Evolutionary conservation across 1,284 basidiomycete species (phyloP).

Genomic region (Inonotus hispidus): DNA sequence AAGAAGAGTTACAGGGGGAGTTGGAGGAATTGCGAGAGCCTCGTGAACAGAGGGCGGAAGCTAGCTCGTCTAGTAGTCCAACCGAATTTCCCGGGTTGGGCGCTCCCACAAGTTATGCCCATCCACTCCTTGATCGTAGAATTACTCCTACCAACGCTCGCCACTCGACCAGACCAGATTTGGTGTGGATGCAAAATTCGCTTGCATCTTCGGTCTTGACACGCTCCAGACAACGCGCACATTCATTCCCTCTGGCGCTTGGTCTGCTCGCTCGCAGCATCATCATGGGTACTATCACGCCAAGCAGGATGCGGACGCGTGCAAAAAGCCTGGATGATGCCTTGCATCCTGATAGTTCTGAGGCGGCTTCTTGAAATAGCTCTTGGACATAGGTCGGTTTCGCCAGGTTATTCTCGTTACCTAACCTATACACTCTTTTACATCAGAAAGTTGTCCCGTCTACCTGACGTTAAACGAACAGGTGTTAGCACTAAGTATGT

Average conservation of each 20-base stretch:
- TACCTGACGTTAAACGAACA: neutral
- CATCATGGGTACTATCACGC: slow-evolving; percentile 13
- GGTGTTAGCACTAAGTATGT: neutral
- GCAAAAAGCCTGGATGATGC: slow-evolving; percentile 12
- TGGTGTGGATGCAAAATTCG: neutral
- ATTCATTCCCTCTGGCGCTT: slow-evolving; percentile 14
- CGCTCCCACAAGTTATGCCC: slow-evolving; percentile 3
- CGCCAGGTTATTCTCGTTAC: neutral
- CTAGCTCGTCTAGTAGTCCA: neutral
- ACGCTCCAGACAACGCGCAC: slow-evolving; percentile 10
- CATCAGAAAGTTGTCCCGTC: neutral
- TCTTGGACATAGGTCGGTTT: neutral
- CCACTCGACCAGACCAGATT: neutral
- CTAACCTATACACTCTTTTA: slow-evolving; percentile 2
- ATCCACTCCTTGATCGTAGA: slow-evolving; percentile 5
- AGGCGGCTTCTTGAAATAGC: neutral
- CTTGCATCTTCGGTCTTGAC: slow-evolving; percentile 5
- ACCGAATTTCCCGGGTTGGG: neutral
- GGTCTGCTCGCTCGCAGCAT: slow-evolving; percentile 12
- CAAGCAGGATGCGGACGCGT: neutral
- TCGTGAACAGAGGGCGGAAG: neutral
- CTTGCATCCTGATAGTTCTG: neutral
- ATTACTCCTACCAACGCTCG: neutral
- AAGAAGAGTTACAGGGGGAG: slow-evolving; percentile 5
- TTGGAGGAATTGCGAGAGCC: slow-evolving; percentile 1